These are phyloP conservation scores for Boletus reticuloceps DNA, from an alignment of 768 basidiomycete species.

Conservation along the genomic window DNA sequence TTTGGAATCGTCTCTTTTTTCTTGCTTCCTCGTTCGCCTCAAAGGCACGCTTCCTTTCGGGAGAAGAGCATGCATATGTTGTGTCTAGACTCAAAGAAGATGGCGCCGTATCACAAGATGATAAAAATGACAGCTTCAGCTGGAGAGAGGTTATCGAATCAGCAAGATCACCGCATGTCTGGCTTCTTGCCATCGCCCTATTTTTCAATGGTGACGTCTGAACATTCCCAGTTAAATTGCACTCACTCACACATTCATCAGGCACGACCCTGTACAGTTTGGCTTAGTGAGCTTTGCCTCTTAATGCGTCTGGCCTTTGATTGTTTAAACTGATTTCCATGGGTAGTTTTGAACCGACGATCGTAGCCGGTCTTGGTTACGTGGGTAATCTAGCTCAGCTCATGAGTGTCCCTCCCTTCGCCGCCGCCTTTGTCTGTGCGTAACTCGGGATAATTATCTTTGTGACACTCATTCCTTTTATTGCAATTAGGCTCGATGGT, in stretches of 20 bases:
- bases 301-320: conserved; percentile 21
- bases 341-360: conserved; percentile 66
- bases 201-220: conserved; percentile 48
- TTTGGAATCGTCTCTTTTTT: conserved; percentile 53
- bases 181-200: conserved; percentile 46
- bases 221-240: background rate
- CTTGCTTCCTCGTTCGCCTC: conserved; percentile 46
- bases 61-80: conserved; percentile 49
- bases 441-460: background rate
- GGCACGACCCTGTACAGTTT: conserved; percentile 17
- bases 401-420: conserved; percentile 60
- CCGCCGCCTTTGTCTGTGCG: conserved; percentile 47
- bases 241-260: background rate
- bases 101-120: conserved; percentile 38
- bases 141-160: conserved; percentile 54
- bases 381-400: conserved; percentile 53
- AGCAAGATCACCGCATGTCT: conserved; percentile 52
- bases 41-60: conserved; percentile 48
- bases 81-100: conserved; percentile 22
- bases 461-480: background rate
- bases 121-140: conserved; percentile 45
- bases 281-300: conserved; percentile 20
- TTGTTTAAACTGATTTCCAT: conserved; percentile 25
- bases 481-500: conserved; percentile 34
- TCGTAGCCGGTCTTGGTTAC: conserved; percentile 62